Percentiles rank a stretch among this genome's conserved stretches.
phyloP scores from a whole-genome alignment of 2,329 filamentous ascomycete genomes.

The Aspergillus nomiae region DNA sequence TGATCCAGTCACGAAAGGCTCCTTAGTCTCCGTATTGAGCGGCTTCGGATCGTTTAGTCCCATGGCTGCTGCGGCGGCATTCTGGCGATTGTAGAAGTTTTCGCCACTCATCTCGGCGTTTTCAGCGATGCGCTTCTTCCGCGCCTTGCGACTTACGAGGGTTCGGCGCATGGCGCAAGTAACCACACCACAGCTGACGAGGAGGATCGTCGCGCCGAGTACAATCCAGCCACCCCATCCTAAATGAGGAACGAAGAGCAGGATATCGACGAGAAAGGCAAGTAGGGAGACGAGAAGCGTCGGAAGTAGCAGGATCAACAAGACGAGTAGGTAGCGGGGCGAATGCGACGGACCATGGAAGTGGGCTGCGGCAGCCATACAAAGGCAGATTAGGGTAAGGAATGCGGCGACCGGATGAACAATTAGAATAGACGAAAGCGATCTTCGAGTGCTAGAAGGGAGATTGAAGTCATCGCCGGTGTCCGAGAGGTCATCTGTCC shows the following conservation, averaged over 20 bases:
- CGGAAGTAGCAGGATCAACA: constrained; percentile 84
- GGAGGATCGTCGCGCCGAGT: constrained; percentile 81
- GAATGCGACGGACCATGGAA: constrained; percentile 88
- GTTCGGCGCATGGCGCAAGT: constrained; percentile 95
- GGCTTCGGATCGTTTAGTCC: constrained; percentile 20
- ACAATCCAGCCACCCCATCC: constrained; percentile 95
- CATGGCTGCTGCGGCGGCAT: constrained; percentile 36
- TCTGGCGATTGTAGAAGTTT: constrained; percentile 76
- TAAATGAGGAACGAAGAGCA: constrained; percentile 92
- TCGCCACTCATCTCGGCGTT: constrained; percentile 97
- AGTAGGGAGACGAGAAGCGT: constrained; percentile 81
- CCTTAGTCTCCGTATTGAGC: constrained; percentile 56
- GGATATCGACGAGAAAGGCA: constrained; percentile 88
- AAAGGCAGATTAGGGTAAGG: constrained; percentile 80
- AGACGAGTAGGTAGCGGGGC: constrained; percentile 77
- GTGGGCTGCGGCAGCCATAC: constrained; percentile 78
- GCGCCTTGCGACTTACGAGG: constrained; percentile 86
- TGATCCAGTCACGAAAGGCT: constrained; percentile 58
- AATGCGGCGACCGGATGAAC: constrained; percentile 90
- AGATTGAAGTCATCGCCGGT: constrained; percentile 60
- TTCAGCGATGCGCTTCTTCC: constrained; percentile 85
- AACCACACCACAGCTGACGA: constrained; percentile 78
- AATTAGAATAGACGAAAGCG: constrained; percentile 85
- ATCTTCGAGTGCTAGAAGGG: constrained; percentile 65
- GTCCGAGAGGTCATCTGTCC: constrained; percentile 38